These are phyloP conservation scores for Quercus alba DNA, from an alignment of 306 rosid genomes.

Conservation along the genomic window DNA sequence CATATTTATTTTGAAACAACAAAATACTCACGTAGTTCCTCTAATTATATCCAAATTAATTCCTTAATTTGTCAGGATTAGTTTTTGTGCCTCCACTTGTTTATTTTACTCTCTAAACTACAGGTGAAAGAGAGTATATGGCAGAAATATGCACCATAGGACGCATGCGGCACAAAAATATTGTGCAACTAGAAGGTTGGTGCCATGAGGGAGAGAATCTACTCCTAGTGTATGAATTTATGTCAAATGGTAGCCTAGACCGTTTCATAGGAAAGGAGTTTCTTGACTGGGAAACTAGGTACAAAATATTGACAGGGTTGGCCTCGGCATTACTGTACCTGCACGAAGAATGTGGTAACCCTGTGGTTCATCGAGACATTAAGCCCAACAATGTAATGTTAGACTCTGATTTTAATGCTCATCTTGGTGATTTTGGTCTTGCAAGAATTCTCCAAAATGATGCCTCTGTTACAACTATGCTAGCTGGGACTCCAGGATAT, in stretches of 20 bases:
- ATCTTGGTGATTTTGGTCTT: slow-evolving; percentile 57
- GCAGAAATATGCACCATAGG: slow-evolving; percentile 66
- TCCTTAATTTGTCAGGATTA: neutral
- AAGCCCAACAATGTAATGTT: slow-evolving; percentile 56
- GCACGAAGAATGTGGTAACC: slow-evolving; percentile 56
- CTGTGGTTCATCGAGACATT: slow-evolving; percentile 55
- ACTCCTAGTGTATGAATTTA: slow-evolving; percentile 49
- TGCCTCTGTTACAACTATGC: slow-evolving; percentile 24
- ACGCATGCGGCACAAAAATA: slow-evolving; percentile 52
- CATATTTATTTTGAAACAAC: neutral
- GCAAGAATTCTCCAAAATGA: slow-evolving; percentile 48
- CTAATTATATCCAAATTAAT: too few relatives aligned
- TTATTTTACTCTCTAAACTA: neutral
- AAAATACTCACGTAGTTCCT: too few relatives aligned
- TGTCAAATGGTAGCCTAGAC: slow-evolving; percentile 63
- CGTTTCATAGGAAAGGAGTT: slow-evolving; percentile 35
- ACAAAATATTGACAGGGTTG: slow-evolving; percentile 44
- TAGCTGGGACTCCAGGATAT: slow-evolving; percentile 54
- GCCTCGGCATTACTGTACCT: slow-evolving; percentile 57
- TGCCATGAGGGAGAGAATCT: slow-evolving; percentile 38
- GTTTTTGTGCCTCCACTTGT: neutral
- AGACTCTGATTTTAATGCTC: slow-evolving; percentile 36
- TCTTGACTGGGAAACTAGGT: slow-evolving; percentile 52
- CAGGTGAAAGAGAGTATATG: slow-evolving; percentile 61
- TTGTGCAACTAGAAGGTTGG: slow-evolving; percentile 61